phyloP scores from a whole-genome alignment of 176 grass and related monocot species.

The Secale cereale region DNA sequence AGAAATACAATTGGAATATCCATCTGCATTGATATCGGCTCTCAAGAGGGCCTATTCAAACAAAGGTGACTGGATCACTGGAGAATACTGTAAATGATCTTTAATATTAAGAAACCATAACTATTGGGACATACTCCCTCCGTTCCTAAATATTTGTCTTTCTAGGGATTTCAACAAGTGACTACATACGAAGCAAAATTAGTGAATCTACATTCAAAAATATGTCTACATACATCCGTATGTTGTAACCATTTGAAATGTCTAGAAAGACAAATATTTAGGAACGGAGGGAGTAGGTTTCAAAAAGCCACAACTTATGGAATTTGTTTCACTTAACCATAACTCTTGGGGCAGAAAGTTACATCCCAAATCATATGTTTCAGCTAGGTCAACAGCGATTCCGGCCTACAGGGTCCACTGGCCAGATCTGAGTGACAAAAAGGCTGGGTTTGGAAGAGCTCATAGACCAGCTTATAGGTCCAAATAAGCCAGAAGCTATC shows the following conservation, averaged over 20 bases:
- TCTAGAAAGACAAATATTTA: too few species aligned
- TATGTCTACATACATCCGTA: too few species aligned
- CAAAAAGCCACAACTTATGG: not conserved
- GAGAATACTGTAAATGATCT: not conserved
- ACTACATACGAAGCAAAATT: too few species aligned
- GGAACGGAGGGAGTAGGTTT: too few species aligned
- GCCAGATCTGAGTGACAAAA: not conserved
- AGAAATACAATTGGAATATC: too few species aligned
- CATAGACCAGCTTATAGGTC: not conserved
- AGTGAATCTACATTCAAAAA: too few species aligned
- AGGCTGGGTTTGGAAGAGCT: not conserved
- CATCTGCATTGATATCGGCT: too few species aligned
- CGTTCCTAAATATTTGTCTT: too few species aligned
- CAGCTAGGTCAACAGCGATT: not conserved
- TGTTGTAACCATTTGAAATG: too few species aligned
- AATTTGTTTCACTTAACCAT: not conserved
- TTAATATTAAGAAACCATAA: not conserved
- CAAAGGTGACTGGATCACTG: not conserved
- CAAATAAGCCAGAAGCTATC: not conserved
- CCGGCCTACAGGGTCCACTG: not conserved
- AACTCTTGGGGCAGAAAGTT: not conserved
- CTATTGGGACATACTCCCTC: not conserved
- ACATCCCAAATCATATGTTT: not conserved
- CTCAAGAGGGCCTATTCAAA: too few species aligned
- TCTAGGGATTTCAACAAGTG: too few species aligned